These are phyloP conservation scores for Globisporangium middletonii DNA, from an alignment of 352 stramenopile species.

Conservation along the genomic window DNA sequence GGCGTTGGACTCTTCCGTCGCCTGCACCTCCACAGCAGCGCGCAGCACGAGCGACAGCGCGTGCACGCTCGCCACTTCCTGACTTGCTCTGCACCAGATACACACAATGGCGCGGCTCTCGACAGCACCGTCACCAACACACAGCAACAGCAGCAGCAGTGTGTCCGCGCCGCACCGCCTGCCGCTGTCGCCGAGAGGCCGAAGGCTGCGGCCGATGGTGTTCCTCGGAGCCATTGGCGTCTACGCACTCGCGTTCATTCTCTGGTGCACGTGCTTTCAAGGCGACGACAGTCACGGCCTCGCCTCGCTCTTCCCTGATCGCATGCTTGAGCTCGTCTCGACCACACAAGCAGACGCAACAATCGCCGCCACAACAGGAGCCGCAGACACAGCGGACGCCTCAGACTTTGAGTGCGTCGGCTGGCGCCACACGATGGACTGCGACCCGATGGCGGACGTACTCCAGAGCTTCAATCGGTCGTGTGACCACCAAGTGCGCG, in stretches of 20 bases:
- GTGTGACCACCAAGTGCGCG: slow-evolving; percentile 33
- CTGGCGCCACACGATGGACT: slow-evolving; percentile 49
- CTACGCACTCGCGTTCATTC: slow-evolving; percentile 15
- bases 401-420: slow-evolving; percentile 25
- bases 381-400: not conserved
- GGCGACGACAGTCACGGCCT: slow-evolving; percentile 2
- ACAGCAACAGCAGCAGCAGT: not conserved
- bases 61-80: too few species aligned
- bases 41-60: too few species aligned
- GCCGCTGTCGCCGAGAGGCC: not conserved
- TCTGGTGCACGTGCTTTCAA: slow-evolving; percentile 13
- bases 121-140: not conserved
- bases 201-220: slow-evolving; percentile 4
- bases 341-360: not conserved
- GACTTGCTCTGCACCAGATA: too few species aligned
- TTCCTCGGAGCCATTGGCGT: slow-evolving; percentile 14
- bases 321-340: slow-evolving; percentile 13
- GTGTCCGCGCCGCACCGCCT: slow-evolving; percentile 9
- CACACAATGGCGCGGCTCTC: too few species aligned
- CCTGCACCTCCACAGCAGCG: too few species aligned
- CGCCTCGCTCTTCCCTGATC: slow-evolving; percentile 10
- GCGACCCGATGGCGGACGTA: slow-evolving; percentile 21
- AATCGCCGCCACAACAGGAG: not conserved
- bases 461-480: slow-evolving; percentile 24
- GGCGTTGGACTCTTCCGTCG: too few species aligned